phyloP scores from a whole-genome alignment of 306 rosid species.

The Acmispon strigosus region DNA sequence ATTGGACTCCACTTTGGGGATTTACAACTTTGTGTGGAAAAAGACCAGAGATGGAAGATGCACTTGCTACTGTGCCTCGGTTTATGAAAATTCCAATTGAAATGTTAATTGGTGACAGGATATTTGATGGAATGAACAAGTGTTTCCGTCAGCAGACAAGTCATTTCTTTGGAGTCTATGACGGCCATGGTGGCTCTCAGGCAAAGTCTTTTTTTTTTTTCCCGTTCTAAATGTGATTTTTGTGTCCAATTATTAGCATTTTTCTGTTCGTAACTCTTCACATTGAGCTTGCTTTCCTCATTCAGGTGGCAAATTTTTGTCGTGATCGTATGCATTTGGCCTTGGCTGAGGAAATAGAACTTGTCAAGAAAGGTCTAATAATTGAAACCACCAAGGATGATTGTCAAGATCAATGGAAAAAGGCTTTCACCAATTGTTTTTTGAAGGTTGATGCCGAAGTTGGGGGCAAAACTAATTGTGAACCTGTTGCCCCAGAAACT shows the following conservation, averaged over 20 bases:
- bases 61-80: constrained; percentile 51
- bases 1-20: constrained; percentile 81
- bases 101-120: constrained; percentile 60
- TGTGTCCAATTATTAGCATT: neutral
- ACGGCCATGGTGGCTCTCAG: constrained; percentile 94
- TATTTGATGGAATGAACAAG: constrained; percentile 50
- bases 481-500: constrained; percentile 77
- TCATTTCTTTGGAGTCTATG: constrained; percentile 87
- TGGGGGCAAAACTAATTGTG: constrained; percentile 55
- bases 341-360: constrained; percentile 74
- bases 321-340: constrained; percentile 72
- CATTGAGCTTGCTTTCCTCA: constrained; percentile 9
- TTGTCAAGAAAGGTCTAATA: constrained; percentile 37
- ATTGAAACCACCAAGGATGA: constrained; percentile 31
- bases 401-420: constrained; percentile 75
- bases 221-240: neutral
- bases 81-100: constrained; percentile 62
- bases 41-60: constrained; percentile 96
- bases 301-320: constrained; percentile 82
- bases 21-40: constrained; percentile 61
- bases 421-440: constrained; percentile 60
- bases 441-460: constrained; percentile 70
- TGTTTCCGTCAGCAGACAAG: constrained; percentile 47
- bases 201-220: constrained; percentile 29
- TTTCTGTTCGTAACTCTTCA: neutral